A percentile compares a stretch with the other conserved stretches of the same genome.
These are phyloP conservation scores for Podospora comata DNA, from an alignment of 495 filamentous ascomycete species.

Conservation along the genomic window DNA sequence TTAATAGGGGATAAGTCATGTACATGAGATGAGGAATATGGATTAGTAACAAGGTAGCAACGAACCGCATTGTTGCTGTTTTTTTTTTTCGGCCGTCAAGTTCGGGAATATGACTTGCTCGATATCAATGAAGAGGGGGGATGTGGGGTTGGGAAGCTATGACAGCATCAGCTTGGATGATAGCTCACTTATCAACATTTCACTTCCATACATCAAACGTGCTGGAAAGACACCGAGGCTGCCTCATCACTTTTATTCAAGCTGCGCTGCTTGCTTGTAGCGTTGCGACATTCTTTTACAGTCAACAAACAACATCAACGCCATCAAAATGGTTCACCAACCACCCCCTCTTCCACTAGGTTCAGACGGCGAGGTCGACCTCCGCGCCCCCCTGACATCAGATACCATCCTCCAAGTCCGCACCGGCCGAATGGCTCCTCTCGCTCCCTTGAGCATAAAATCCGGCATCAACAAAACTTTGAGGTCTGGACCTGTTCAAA, in stretches of 20 bases:
- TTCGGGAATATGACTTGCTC: neutral
- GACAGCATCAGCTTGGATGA: neutral
- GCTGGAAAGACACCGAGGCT: neutral
- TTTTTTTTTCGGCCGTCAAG: neutral
- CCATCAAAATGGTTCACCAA: neutral
- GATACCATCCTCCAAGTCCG: conserved; percentile 53
- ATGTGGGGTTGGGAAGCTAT: neutral
- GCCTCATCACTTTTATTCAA: neutral
- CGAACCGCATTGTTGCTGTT: neutral
- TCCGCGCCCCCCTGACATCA: conserved; percentile 40
- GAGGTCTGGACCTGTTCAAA: conserved; percentile 38
- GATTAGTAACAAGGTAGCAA: neutral
- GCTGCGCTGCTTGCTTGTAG: neutral
- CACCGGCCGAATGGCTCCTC: conserved; percentile 48
- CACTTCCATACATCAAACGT: neutral
- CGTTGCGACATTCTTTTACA: neutral
- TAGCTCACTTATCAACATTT: neutral
- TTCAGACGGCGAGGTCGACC: conserved; percentile 25
- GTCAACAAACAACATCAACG: neutral
- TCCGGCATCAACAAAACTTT: conserved; percentile 53
- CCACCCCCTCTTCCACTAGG: neutral
- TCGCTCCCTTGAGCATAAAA: conserved; percentile 41
- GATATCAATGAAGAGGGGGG: neutral
- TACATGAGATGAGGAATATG: neutral
- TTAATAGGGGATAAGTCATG: neutral